phyloP scores from a whole-genome alignment of 1,284 basidiomycete species.

The Sporisorium scitamineum region DNA sequence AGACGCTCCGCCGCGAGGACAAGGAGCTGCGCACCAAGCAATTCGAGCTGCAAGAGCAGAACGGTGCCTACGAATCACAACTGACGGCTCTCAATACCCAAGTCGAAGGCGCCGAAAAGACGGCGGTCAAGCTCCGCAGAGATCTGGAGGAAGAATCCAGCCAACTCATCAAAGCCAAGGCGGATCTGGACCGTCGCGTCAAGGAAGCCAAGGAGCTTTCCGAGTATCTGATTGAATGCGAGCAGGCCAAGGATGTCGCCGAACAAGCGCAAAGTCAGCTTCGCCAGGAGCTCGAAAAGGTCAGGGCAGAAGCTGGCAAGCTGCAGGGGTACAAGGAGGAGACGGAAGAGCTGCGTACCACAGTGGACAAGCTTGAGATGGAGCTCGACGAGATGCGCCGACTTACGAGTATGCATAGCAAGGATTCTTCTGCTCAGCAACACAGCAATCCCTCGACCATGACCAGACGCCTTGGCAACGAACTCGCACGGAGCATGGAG shows the following conservation, averaged over 20 bases:
- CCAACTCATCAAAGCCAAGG: constrained; percentile 32
- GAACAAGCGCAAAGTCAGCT: constrained; percentile 18
- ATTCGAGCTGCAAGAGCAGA: constrained; percentile 42
- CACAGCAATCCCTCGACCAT: constrained; percentile 38
- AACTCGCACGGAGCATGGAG: constrained; percentile 43
- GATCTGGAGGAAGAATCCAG: constrained; percentile 45
- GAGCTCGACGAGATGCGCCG: constrained; percentile 44
- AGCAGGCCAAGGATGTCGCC: constrained; percentile 28
- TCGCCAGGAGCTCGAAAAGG: constrained; percentile 37
- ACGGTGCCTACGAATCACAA: constrained; percentile 35
- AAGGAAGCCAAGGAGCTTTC: constrained; percentile 43
- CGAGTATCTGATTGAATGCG: constrained; percentile 41
- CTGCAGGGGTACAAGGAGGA: constrained; percentile 44
- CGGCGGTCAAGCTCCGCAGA: constrained; percentile 32
- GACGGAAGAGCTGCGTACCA: constrained; percentile 25
- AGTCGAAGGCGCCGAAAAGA: constrained; percentile 37
- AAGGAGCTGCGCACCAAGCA: constrained; percentile 40
- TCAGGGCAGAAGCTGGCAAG: constrained; percentile 22
- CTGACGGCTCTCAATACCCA: constrained; percentile 37
- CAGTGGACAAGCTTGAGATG: constrained; percentile 48
- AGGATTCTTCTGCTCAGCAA: constrained; percentile 66
- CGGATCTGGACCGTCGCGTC: constrained; percentile 33
- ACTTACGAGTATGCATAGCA: constrained; percentile 34
- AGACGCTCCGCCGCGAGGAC: constrained; percentile 41
- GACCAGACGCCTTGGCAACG: constrained; percentile 37